Evolutionary conservation across 1,284 basidiomycete species (phyloP).

Genomic region (Fomitiporia mediterranea): DNA sequence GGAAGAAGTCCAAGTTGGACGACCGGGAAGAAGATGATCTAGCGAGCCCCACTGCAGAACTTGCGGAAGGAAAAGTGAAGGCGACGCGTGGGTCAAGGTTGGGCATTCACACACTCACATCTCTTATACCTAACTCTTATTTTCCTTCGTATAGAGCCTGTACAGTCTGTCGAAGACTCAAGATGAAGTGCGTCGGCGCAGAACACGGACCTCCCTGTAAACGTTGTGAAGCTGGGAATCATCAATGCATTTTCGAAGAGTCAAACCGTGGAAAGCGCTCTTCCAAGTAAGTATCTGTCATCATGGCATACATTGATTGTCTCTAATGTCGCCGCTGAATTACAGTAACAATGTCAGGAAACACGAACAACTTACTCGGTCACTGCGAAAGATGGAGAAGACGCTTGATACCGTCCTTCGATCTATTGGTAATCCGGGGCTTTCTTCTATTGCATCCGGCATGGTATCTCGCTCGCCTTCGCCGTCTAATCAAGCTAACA

Average conservation of each 20-base stretch:
- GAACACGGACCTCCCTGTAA: slow-evolving; percentile 93
- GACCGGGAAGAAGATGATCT: slow-evolving; percentile 40
- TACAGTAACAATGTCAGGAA: slow-evolving; percentile 52
- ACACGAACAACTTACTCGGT: slow-evolving; percentile 82
- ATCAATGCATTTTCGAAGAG: slow-evolving; percentile 93
- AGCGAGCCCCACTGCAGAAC: slow-evolving; percentile 50
- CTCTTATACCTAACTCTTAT: too few species aligned
- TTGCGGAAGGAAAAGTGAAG: slow-evolving; percentile 73
- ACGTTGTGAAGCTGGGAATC: slow-evolving; percentile 72
- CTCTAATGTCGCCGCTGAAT: slow-evolving; percentile 21
- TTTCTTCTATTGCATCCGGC: slow-evolving; percentile 53
- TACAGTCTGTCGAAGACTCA: slow-evolving; percentile 90
- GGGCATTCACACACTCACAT: slow-evolving; percentile 30
- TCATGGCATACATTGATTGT: not conserved
- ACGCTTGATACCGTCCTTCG: slow-evolving; percentile 85
- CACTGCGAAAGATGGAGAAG: slow-evolving; percentile 89
- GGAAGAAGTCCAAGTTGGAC: slow-evolving; percentile 59
- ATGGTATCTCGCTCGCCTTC: slow-evolving; percentile 81
- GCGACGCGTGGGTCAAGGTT: slow-evolving; percentile 85
- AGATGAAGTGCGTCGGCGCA: slow-evolving; percentile 97
- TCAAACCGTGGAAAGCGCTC: slow-evolving; percentile 91
- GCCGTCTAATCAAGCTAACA: slow-evolving; percentile 47
- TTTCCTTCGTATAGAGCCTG: slow-evolving; percentile 62
- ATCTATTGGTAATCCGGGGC: slow-evolving; percentile 75
- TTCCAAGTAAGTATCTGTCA: slow-evolving; percentile 58